A percentile compares a stretch with the other conserved stretches of the same genome.
phyloP scores from a whole-genome alignment of 805 yeast species.

The Nakazawaea ernobii region DNA sequence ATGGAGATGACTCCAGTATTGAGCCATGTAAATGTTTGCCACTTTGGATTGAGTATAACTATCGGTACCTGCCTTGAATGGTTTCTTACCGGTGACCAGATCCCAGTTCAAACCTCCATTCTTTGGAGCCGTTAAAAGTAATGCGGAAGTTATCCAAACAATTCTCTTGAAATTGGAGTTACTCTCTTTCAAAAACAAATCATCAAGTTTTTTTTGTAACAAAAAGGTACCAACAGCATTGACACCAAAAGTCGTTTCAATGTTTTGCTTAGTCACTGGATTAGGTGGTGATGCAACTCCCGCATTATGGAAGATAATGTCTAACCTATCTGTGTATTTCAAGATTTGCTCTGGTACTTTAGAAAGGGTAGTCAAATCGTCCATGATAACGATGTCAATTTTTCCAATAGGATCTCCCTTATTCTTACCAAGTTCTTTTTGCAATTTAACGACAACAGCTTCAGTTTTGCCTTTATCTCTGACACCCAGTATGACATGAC shows the following conservation, averaged over 20 bases:
- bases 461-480: constrained; percentile 28
- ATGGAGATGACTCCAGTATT: constrained; percentile 28
- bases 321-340: constrained; percentile 21
- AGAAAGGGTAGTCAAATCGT: constrained; percentile 36
- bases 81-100: background rate
- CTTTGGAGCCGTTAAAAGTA: constrained; percentile 22
- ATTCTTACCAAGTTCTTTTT: constrained; percentile 13
- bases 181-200: constrained; percentile 27
- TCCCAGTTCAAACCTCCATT: constrained; percentile 15
- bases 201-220: constrained; percentile 33
- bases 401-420: constrained; percentile 16
- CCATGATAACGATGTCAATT: constrained; percentile 23
- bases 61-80: background rate
- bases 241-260: constrained; percentile 40
- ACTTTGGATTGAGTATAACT: constrained; percentile 41
- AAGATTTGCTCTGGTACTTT: constrained; percentile 28
- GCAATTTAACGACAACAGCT: constrained; percentile 22
- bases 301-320: constrained; percentile 37
- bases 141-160: constrained; percentile 40
- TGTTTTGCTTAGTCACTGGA: constrained; percentile 35
- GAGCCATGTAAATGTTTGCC: constrained; percentile 29
- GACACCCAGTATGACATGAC: constrained; percentile 30
- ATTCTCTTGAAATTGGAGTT: constrained; percentile 24
- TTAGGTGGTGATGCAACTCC: constrained; percentile 37
- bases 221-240: constrained; percentile 41